Percentiles rank a stretch among this genome's conserved stretches.
phyloP scores from a whole-genome alignment of 2,329 filamentous ascomycete species.

The Aspergillus vadensis region DNA sequence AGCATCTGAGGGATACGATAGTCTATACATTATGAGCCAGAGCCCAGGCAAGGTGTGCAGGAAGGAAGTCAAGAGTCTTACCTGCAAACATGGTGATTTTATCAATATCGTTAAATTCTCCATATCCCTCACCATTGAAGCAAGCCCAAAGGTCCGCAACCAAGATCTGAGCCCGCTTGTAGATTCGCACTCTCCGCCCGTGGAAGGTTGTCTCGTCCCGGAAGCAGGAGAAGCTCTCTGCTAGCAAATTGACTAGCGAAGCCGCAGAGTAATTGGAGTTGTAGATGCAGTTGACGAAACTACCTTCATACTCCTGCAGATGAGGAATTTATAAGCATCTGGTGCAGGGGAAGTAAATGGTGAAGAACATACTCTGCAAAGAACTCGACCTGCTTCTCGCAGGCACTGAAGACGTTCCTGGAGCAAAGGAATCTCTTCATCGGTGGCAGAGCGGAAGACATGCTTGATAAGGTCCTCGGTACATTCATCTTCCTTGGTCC shows the following conservation, averaged over 20 bases:
- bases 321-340: conserved; percentile 1
- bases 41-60: too few relatives aligned
- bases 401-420: conserved; percentile 75
- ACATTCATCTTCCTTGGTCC: conserved; percentile 75
- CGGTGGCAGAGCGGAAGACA: conserved; percentile 83
- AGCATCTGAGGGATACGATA: conserved; percentile 96
- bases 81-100: conserved; percentile 96
- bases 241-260: conserved; percentile 80
- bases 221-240: conserved; percentile 81
- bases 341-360: neutral
- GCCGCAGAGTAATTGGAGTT: conserved; percentile 79
- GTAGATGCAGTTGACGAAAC: conserved; percentile 71
- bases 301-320: conserved; percentile 70
- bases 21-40: conserved; percentile 52
- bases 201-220: conserved; percentile 77
- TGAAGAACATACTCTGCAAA: conserved; percentile 65
- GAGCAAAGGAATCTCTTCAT: conserved; percentile 84
- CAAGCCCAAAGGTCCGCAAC: conserved; percentile 97
- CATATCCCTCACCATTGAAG: conserved; percentile 78
- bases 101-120: conserved; percentile 84
- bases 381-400: conserved; percentile 76
- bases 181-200: conserved; percentile 72
- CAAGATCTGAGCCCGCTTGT: conserved; percentile 94
- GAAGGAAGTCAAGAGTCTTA: conserved; percentile 27
- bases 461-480: conserved; percentile 71